Base-by-base conservation (phyloP, 2,329 filamentous ascomycete species). In the Aspergillus tamarii region DNA sequence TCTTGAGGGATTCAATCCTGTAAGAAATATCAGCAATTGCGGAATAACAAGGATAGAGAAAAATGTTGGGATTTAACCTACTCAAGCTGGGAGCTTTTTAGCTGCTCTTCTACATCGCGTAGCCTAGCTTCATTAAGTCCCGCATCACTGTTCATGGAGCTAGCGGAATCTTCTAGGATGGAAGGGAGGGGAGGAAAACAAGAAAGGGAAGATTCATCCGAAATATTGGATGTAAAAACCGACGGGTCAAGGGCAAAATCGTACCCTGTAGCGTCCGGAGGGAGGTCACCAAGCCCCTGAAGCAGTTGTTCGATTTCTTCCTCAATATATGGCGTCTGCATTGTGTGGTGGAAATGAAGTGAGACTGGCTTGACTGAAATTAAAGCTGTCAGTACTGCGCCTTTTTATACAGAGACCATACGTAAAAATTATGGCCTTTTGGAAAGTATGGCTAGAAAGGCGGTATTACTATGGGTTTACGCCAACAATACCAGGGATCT, bases 1-100 rank as follows among this genome's bases (percentile, higher is more conserved):
- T 39, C 28, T 45, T 57, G n/a, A 45, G 48, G 6, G 57, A 34
- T 41, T 50, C 30, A 21, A 59, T 50, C 23, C 56, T 58, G 14
- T 43, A 21, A 19, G 19, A 30, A 21, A 46, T 19, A 41, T 58
- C 21, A 58, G 41, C 14, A 30, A 34, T 21, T 14, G 11, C 14
- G 10, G 12, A 19, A 58, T 36, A 21, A 28, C 14, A 45, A 46
- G 26, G 26, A 16, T 19, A 34, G 21, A 46, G 19, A 34, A 41
- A 14, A 41, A 41, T 41, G n/a, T 41, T 14, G 32, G n/a, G 9
- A 11, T 14, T 32, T 32, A 30, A 32, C 41, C 26, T 58, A 58
- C 41, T 58, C 41, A 43, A 10, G 11, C 28, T 26, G 41, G 4
- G 30, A 43, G 28, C 26, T 30, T 21, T 46, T 41, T 12, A 32